Evolutionary conservation across 2,329 filamentous ascomycete genomes (phyloP), one percentile per base, ranked within the genome.

Genomic region (Epichloe scottii): DNA sequence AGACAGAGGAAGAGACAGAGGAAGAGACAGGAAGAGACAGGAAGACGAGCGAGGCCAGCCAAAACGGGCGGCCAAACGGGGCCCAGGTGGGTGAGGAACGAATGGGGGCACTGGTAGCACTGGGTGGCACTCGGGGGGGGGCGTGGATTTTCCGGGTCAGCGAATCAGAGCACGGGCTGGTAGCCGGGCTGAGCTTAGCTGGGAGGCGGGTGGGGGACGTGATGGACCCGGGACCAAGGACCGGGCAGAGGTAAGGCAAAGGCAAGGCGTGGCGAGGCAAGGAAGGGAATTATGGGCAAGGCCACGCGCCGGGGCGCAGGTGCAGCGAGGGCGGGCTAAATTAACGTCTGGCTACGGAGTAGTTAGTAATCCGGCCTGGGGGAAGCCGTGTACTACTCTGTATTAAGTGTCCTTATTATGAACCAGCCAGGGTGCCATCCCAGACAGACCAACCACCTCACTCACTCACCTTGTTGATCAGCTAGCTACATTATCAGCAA

Each of bases 151-250:
- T 48, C 26, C 39, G 38, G 23, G 26, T 23, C 26, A 5, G 10
- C 49, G 7, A 51, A 51, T 47, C 35, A 51, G n/a, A n/a, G 26
- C 14, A 26, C n/a, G 26, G 38, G 5, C 44, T 47, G 19, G 21
- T 15, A 23, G 34, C 8, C 37, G n/a, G 35, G 33, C 35, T 47
- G 46, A 17, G 46, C 46, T 30, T 47, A 21, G 15, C 45, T 47
- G 21, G 45, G 12, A 7, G 46, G 21, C 21, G 40, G 33, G 48
- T 37, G 19, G 48, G 17, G 46, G 38, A 33, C 30, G 46, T n/a
- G 38, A 48, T 48, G 51, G 48, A 50, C 51, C 48, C 44, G 40
- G 48, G 51, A 48, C 51, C 48, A 53, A 47, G 51, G 51, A 46
- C 35, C 49, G 42, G 43, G 40, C 48, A 44, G 15, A 45, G 34